phyloP scores from a whole-genome alignment of 441 rosid species.

The Eutrema salsugineum region DNA sequence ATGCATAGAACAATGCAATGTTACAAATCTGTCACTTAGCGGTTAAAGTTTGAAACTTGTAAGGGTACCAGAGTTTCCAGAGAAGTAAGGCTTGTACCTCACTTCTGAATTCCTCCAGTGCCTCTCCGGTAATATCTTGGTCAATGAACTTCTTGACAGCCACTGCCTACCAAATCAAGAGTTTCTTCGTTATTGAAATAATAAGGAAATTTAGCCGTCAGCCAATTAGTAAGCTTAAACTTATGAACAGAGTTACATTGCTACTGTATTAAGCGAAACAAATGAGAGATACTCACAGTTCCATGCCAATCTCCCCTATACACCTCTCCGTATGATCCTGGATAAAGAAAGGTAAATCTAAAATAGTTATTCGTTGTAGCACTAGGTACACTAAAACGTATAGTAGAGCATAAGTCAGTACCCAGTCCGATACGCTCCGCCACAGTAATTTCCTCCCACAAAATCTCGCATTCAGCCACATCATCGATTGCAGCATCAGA shows the following conservation, averaged over 20 bases:
- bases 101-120: conserved; percentile 60
- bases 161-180: conserved; percentile 49
- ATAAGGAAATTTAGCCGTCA: neutral
- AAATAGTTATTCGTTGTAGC: conserved; percentile 13
- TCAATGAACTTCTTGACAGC: conserved; percentile 72
- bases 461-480: conserved; percentile 83
- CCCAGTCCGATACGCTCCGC: conserved; percentile 97
- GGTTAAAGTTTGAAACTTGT: neutral
- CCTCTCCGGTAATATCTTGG: conserved; percentile 56
- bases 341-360: conserved; percentile 26
- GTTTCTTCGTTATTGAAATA: conserved; percentile 15
- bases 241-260: neutral
- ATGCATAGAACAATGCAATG: too few relatives aligned
- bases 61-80: neutral
- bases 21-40: conserved; percentile 1
- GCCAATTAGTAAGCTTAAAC: neutral
- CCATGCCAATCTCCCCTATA: conserved; percentile 95
- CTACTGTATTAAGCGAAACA: neutral
- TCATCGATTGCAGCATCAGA: conserved; percentile 68
- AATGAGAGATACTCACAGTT: conserved; percentile 57
- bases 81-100: conserved; percentile 39
- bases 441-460: conserved; percentile 83
- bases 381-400: conserved; percentile 13
- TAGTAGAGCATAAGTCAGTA: conserved; percentile 33
- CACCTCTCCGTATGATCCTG: conserved; percentile 95